Evolutionary conservation across 352 stramenopile genomes (phyloP).

Genomic region (Phytophthora syringae): DNA sequence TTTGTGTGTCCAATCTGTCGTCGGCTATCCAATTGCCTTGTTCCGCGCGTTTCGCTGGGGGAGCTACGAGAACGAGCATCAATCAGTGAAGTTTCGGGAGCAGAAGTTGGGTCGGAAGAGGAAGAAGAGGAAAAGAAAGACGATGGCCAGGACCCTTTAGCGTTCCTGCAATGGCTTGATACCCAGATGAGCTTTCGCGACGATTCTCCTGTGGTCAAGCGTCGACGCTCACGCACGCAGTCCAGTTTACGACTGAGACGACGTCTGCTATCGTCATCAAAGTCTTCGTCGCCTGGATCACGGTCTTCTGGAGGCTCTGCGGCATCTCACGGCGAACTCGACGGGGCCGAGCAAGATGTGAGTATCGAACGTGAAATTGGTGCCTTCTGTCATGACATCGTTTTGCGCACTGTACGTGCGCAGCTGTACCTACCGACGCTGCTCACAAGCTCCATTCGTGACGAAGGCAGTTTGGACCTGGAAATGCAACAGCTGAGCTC

Average conservation of each 20-base stretch:
- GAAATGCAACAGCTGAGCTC: constrained; percentile 61
- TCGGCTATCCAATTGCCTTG: constrained; percentile 75
- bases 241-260: constrained; percentile 46
- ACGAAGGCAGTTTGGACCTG: constrained; percentile 56
- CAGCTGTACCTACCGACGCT: constrained; percentile 63
- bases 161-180: constrained; percentile 58
- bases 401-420: constrained; percentile 50
- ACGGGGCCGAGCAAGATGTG: constrained; percentile 33
- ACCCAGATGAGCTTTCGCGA: constrained; percentile 62
- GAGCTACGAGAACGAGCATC: constrained; percentile 19
- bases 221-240: constrained; percentile 44
- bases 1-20: constrained; percentile 84
- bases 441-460: constrained; percentile 42
- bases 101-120: constrained; percentile 33
- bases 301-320: constrained; percentile 23
- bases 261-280: constrained; percentile 43
- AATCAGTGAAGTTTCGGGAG: constrained; percentile 16
- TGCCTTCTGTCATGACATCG: constrained; percentile 66
- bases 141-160: constrained; percentile 43
- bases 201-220: constrained; percentile 45
- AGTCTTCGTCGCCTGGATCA: constrained; percentile 34
- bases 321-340: constrained; percentile 15
- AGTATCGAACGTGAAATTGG: constrained; percentile 48
- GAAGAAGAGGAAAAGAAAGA: constrained; percentile 50
- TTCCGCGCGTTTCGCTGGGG: constrained; percentile 48